Conservation (phyloP, 106 monocot genomes). For the Allium cepa region DNA sequence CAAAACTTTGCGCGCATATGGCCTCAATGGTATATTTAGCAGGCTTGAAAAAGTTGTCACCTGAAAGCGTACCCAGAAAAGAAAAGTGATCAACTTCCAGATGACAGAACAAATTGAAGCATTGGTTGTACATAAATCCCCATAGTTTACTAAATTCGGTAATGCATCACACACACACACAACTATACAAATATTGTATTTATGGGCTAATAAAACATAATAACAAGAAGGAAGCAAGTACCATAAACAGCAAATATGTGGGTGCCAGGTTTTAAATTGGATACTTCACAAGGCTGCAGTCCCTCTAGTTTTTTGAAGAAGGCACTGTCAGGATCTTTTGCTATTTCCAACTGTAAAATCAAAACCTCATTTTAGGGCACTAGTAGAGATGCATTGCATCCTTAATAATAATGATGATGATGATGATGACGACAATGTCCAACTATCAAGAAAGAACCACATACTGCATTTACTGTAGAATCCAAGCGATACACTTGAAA, state of each 20-base stretch:
- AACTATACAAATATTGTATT: no score
- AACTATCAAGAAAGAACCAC: background rate
- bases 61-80: background rate
- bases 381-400: background rate
- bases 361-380: background rate
- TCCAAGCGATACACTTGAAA: conserved; percentile 96
- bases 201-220: background rate
- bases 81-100: background rate
- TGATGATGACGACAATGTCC: background rate
- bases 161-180: no score
- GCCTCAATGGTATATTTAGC: conserved; percentile 83
- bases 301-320: conserved; percentile 97
- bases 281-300: conserved; percentile 93
- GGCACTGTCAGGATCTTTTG: conserved; percentile 90
- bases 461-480: conserved; percentile 69
- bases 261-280: conserved; percentile 84
- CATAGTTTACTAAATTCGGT: no score
- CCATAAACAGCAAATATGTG: conserved; percentile 99
- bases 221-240: conserved; percentile 5
- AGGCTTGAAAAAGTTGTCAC: conserved; percentile 88
- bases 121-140: no score
- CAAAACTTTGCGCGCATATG: conserved; percentile 63
- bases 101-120: background rate
- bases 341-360: conserved; percentile 80
- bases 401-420: background rate